Base-by-base conservation (phyloP, 345 rosid species). In the Erucastrum elatum region DNA sequence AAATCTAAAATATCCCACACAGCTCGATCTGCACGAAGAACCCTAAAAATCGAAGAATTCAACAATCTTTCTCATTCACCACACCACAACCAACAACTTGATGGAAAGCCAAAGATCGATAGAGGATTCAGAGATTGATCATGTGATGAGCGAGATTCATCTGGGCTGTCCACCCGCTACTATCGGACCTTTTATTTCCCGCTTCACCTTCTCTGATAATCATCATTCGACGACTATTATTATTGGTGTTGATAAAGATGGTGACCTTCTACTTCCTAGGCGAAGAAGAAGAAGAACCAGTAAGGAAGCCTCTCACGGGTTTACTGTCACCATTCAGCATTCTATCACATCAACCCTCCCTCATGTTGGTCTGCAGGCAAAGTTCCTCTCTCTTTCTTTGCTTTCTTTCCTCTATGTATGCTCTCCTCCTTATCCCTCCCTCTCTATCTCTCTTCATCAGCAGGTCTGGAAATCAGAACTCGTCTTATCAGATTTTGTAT, bases 381-480 rank as follows among this genome's bases (percentile, higher is more conserved):
- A 76, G 39, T 7, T 66, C 11, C 2, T 64, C 56, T 46, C 62
- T 72, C 44, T 37, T 15, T 44, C 51, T 44, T 44, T 44, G 51
- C 15, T 35, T 1, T 0, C 0, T n/a, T 37, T n/a, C 29, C 31
- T n/a, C 13, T 10, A 6, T 75, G 37, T 34, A 4, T 9, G 12
- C 8, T 17, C 35, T 44, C 15, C 66, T 44, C 17, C 55, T 49
- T 16, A 35, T 68, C 29, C 35, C 68, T 64, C 16, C 6, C 6
- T 16, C 4, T 6, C 56, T 2, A 2, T 7, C 26, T 75, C 78
- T 80, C 27, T 10, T 30, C 64, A 21, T 72, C 62, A 75, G 73
- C 84, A 94, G 98, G 90, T 94, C 3, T 94, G 98, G 98, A 91
- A 87, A 85, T 92, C 98, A 8, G 88, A 92, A 79, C 71, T 94